Base-by-base conservation (phyloP, 805 yeast species). In the Pichia membranifaciens region DNA sequence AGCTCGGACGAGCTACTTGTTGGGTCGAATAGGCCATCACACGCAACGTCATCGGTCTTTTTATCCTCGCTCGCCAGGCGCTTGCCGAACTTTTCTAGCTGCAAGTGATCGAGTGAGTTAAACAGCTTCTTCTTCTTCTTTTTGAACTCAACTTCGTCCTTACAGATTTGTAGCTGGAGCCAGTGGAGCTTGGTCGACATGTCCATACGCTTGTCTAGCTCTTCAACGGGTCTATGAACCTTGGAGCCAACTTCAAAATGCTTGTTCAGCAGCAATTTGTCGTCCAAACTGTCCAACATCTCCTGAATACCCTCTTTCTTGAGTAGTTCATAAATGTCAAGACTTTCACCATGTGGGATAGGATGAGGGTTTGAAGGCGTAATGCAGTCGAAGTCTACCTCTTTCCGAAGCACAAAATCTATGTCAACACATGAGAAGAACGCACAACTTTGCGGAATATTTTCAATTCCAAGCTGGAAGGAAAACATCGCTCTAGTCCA, bases 401-500 rank as follows among this genome's bases (percentile, higher is more conserved):
- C 99, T 59, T 93, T 93, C 55, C 99, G 72, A 55, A 95, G 67
- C 4, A 91, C 85, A 51, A 75, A 78, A 60, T 93, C 99, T 45
- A 95, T 77, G 60, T 93, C 99, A 35, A 93, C 89, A 34, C 88
- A 89, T 1, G 96, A 87, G 62, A 93, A 93, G 61, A 93, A 93
- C 0, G 99, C 98, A 67, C 96, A 87, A 12, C 90, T 82, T 57
- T 90, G 96, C 0, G 99, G 99, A 34, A 93, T 72, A 54, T 90
- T 95, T 33, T 78, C 73, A 51, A 93, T 84, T 0, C 97, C 97
- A 59, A 91, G 66, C 58, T 89, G 95, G 60, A 90, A 95, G 55
- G 95, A 86, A 58, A 93, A 93, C 79, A 93, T 84, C 0, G 95
- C 95, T 50, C 99, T 73, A 0, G 98, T 91, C 99, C 99, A 93